Conservation (phyloP, 805 yeast genomes). For the Yarrowia sp. region DNA sequence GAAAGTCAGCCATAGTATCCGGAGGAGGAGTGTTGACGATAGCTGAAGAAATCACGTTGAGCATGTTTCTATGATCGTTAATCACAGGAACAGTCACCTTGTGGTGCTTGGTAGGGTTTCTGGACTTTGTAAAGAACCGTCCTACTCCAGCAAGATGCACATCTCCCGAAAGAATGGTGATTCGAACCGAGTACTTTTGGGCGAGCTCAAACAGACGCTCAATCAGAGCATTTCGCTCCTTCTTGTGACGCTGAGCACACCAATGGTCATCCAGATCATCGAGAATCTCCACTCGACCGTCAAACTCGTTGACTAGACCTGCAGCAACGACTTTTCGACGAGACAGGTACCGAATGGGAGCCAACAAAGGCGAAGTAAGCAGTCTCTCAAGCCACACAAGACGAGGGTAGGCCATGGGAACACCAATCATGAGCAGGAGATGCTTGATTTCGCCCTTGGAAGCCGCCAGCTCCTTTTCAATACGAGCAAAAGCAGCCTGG, state of each 20-base stretch:
- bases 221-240: conserved; percentile 73
- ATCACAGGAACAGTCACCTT: conserved; percentile 28
- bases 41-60: conserved; percentile 86
- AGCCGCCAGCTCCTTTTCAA: conserved; percentile 52
- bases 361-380: conserved; percentile 52
- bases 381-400: conserved; percentile 85
- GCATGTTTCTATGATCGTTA: conserved; percentile 51
- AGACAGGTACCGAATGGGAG: conserved; percentile 59
- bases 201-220: conserved; percentile 64
- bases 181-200: conserved; percentile 58
- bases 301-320: conserved; percentile 86
- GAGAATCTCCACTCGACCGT: conserved; percentile 84
- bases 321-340: conserved; percentile 48
- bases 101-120: conserved; percentile 66
- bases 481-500: conserved; percentile 55
- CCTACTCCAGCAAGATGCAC: conserved; percentile 89
- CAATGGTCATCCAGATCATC: conserved; percentile 96
- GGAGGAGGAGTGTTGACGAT: conserved; percentile 94
- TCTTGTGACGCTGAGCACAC: conserved; percentile 86
- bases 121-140: conserved; percentile 57
- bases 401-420: conserved; percentile 93
- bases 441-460: conserved; percentile 65
- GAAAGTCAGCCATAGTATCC: conserved; percentile 70
- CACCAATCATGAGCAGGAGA: conserved; percentile 79
- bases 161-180: conserved; percentile 88